A percentile compares a stretch with the other conserved stretches of the same genome.
Conservation (phyloP, 768 basidiomycete species). For the Clitopilus hobsonii region DNA sequence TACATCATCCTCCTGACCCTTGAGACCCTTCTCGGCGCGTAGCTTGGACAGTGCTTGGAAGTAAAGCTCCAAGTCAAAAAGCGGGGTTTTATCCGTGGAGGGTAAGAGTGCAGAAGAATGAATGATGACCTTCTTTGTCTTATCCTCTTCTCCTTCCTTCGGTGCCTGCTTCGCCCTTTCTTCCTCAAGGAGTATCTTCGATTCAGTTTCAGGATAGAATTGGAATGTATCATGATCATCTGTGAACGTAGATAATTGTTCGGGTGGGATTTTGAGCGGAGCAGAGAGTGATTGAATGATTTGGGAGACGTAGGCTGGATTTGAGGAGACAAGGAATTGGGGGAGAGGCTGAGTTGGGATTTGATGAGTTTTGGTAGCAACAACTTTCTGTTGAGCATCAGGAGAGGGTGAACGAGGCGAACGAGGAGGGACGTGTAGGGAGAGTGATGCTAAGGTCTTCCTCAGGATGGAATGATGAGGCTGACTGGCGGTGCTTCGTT, state of each 20-base stretch:
- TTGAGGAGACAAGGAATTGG: slow-evolving; percentile 49
- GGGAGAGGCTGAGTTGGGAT: slow-evolving; percentile 41
- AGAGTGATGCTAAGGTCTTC: slow-evolving; percentile 20
- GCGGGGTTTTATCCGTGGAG: slow-evolving; percentile 50
- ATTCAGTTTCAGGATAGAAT: slow-evolving; percentile 41
- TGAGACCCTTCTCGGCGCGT: slow-evolving; percentile 24
- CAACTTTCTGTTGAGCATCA: too few species aligned
- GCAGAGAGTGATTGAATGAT: slow-evolving; percentile 33
- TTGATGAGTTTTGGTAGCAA: slow-evolving; percentile 20
- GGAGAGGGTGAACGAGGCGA: too few species aligned
- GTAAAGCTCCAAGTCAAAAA: slow-evolving; percentile 66
- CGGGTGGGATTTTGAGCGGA: slow-evolving; percentile 21
- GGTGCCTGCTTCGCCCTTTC: slow-evolving; percentile 17
- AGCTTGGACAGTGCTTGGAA: slow-evolving; percentile 44
- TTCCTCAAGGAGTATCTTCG: slow-evolving; percentile 22
- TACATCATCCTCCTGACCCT: slow-evolving; percentile 11
- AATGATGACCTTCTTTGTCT: slow-evolving; percentile 51
- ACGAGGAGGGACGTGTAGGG: slow-evolving; percentile 41
- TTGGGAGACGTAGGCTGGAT: slow-evolving; percentile 32
- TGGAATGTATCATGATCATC: slow-evolving; percentile 72
- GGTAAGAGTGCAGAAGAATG: slow-evolving; percentile 50
- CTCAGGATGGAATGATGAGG: neutral
- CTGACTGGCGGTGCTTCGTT: slow-evolving; percentile 28
- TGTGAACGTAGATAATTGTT: slow-evolving; percentile 35
- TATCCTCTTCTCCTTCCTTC: slow-evolving; percentile 30